phyloP scores from a whole-genome alignment of 345 rosid species.

The Pistacia integerrima region DNA sequence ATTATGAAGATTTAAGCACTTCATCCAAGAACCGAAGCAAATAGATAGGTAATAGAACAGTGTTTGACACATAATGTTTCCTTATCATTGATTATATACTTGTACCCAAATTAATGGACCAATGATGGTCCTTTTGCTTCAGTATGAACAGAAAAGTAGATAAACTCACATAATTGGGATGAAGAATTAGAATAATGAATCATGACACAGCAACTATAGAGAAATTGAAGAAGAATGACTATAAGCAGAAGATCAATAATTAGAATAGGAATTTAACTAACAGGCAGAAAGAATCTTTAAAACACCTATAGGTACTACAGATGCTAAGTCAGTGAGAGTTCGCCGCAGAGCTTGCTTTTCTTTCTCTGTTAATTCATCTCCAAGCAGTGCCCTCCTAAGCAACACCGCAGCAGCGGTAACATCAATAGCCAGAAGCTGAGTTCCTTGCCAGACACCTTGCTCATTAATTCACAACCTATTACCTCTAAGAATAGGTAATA shows the following conservation, averaged over 20 bases:
- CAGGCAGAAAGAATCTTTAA: slow-evolving; percentile 99
- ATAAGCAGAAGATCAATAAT: not conserved
- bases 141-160: not conserved
- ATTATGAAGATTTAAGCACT: no score
- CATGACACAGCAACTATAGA: not conserved
- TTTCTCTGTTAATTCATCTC: slow-evolving; percentile 88
- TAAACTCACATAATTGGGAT: not conserved
- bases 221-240: not conserved
- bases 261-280: slow-evolving; percentile 34
- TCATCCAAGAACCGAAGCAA: no score
- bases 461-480: slow-evolving; percentile 16
- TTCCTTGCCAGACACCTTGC: slow-evolving; percentile 97
- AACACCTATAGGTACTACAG: slow-evolving; percentile 88
- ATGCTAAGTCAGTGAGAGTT: slow-evolving; percentile 89
- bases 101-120: no score
- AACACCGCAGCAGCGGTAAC: slow-evolving; percentile 81
- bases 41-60: no score
- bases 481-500: slow-evolving; percentile 12
- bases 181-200: not conserved
- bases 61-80: no score
- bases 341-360: slow-evolving; percentile 80
- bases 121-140: not conserved
- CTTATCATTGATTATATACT: no score
- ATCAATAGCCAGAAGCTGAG: slow-evolving; percentile 94
- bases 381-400: slow-evolving; percentile 67